Conservation (phyloP, 164 flowering plant species). For the Annona squamosa region DNA sequence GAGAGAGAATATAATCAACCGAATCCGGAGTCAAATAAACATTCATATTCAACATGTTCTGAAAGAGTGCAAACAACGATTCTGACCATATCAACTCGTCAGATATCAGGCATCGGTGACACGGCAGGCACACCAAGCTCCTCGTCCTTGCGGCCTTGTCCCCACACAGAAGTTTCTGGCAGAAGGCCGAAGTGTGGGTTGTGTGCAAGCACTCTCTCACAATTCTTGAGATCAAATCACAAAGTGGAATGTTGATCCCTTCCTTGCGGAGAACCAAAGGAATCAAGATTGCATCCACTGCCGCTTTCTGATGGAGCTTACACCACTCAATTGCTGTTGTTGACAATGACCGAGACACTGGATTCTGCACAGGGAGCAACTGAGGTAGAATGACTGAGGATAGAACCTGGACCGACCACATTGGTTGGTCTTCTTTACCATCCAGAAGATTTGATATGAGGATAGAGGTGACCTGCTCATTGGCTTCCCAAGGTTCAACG, state of each 20-base stretch:
- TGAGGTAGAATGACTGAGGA: constrained; percentile 61
- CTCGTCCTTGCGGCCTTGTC: constrained; percentile 16
- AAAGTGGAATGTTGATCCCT: constrained; percentile 50
- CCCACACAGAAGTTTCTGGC: constrained; percentile 50
- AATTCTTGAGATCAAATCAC: constrained; percentile 52
- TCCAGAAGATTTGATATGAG: constrained; percentile 39
- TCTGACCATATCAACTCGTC: constrained; percentile 68
- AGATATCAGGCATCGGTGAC: constrained; percentile 42
- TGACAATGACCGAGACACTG: constrained; percentile 53
- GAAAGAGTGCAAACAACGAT: constrained; percentile 49
- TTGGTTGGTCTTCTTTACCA: constrained; percentile 29
- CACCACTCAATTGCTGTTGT: constrained; percentile 44
- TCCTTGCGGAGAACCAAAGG: constrained; percentile 40
- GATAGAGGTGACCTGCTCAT: constrained; percentile 53
- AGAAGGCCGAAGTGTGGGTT: constrained; percentile 68
- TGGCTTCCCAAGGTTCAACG: constrained; percentile 67
- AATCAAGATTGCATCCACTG: constrained; percentile 51
- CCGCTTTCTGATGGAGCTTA: constrained; percentile 56
- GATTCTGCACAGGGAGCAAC: constrained; percentile 43
- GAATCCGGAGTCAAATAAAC: constrained; percentile 50
- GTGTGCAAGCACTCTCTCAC: constrained; percentile 68
- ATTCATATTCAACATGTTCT: constrained; percentile 51
- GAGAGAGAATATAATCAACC: constrained; percentile 39
- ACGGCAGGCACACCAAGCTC: constrained; percentile 43
- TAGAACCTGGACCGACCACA: constrained; percentile 56